Percentiles rank a stretch among this genome's conserved stretches.
phyloP scores from a whole-genome alignment of 2,329 filamentous ascomycete species.

The Diaporthe citrichinensis region DNA sequence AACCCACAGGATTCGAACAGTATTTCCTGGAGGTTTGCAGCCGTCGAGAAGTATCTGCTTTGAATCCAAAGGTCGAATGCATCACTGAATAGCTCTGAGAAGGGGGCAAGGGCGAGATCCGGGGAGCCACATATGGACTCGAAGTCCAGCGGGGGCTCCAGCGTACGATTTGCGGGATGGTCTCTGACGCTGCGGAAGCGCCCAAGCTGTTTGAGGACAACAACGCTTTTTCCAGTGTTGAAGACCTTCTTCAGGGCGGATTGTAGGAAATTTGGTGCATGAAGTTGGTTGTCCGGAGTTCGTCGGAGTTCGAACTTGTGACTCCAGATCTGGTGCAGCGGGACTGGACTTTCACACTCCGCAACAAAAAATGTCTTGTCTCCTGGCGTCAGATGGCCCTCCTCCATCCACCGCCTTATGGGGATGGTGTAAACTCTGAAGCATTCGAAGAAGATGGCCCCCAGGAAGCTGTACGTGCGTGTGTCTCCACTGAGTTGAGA shows the following conservation, averaged over 20 bases:
- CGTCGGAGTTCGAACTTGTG: conserved; percentile 78
- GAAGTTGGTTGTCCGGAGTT: conserved; percentile 71
- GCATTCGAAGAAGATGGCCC: conserved; percentile 82
- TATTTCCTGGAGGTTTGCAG: conserved; percentile 73
- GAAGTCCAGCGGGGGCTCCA: conserved; percentile 68
- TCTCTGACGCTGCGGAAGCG: conserved; percentile 56
- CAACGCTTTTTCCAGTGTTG: conserved; percentile 88
- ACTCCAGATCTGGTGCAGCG: conserved; percentile 80
- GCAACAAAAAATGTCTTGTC: conserved; percentile 84
- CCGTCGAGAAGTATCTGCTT: conserved; percentile 79
- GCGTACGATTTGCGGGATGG: conserved; percentile 6
- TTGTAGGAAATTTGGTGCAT: conserved; percentile 82
- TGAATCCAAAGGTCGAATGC: conserved; percentile 84
- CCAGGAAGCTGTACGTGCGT: conserved; percentile 73
- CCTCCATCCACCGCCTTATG: conserved; percentile 87
- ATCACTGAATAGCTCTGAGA: conserved; percentile 79
- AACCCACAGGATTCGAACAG: conserved; percentile 81
- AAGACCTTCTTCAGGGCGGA: conserved; percentile 81
- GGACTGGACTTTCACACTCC: conserved; percentile 67
- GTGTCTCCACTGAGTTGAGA: conserved; percentile 79
- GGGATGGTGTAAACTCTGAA: conserved; percentile 86
- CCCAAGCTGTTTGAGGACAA: conserved; percentile 83
- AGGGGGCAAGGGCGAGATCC: conserved; percentile 70
- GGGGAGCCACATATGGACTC: conserved; percentile 65
- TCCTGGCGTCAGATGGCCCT: conserved; percentile 75